Evolutionary conservation across 2,329 filamentous ascomycete species (phyloP), one percentile per base, ranked within the genome.

Genomic region (Incumbomyces delicatus): DNA sequence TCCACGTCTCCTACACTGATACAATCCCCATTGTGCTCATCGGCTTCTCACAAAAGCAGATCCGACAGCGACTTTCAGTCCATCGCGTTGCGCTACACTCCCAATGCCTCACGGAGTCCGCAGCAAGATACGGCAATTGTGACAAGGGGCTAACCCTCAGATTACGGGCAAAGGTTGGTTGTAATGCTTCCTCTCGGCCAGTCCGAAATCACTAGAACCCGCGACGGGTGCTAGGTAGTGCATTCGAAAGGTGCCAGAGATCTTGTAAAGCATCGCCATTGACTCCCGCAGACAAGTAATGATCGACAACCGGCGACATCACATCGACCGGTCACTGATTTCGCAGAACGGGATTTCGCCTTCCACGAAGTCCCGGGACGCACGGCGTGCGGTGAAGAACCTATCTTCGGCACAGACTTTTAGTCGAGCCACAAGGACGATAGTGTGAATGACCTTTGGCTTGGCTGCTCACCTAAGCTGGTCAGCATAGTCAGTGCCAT

Each of bases 281-380:
- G 22, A 8, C 8, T 8, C 22, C 8, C 22, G 22, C 22, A 27
- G 22, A 5, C 22, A 27, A 8, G 8, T 4, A 27, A 27, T 8
- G 5, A 27, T 27, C 22, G 8, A 27, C 22, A 27, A 27, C 4
- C 8, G 22, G 22, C 22, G 5, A 27, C 22, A 27, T 27, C 8
- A 5, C 22, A 5, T 5, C 22, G 22, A 27, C 22, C 22, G 5
- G 22, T 27, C 8, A 27, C 22, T 27, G 22, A 27, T 27, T 27
- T 27, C 62, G 27, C 68, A 0, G 71, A 74, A 50, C 62, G 65
- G 1, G 74, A 73, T 50, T 74, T 74, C 46, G 71, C 71, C 2
- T 74, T 72, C 12, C 71, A 74, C 48, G 71, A 74, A 48, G 68
- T 72, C 13, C 73, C 74, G 50, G 71, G 71, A 22, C 64, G 71